phyloP scores from a whole-genome alignment of 75 land plant genomes.

The Pinus tabuliformis region DNA sequence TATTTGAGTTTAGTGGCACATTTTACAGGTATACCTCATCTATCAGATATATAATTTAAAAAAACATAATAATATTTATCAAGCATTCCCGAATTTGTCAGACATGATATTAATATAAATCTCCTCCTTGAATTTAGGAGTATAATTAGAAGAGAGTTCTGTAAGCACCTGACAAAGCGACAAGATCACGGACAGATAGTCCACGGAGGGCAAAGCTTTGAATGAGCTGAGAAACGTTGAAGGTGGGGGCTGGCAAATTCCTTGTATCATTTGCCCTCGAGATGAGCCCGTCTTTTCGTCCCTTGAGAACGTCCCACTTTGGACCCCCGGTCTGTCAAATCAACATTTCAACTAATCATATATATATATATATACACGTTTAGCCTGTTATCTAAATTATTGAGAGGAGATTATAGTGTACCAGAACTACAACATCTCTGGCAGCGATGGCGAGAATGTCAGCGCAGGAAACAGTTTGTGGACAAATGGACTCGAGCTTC shows the following conservation, averaged over 20 bases:
- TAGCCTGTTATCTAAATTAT: no score
- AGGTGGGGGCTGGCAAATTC: constrained; percentile 21
- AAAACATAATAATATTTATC: no score
- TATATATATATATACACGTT: no score
- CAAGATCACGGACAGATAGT: constrained; percentile 21
- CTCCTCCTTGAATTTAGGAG: no score
- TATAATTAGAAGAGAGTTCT: no score
- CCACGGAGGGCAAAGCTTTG: constrained; percentile 20
- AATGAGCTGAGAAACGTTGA: constrained; percentile 10
- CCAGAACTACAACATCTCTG: not conserved
- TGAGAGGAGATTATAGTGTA: no score
- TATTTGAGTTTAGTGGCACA: no score
- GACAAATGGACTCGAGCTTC: constrained; percentile 42
- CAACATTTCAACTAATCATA: no score
- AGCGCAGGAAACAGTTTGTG: constrained; percentile 56
- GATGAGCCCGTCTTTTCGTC: constrained; percentile 25
- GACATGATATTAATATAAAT: no score
- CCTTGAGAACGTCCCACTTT: constrained; percentile 18
- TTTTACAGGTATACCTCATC: no score
- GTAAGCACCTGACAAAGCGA: constrained; percentile 21
- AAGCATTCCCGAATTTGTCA: no score
- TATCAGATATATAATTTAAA: no score
- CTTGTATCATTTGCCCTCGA: constrained; percentile 13
- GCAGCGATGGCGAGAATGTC: constrained; percentile 24
- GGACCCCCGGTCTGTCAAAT: constrained; percentile 23